phyloP scores from a whole-genome alignment of 75 land plant genomes.

The Picea sitchensis region DNA sequence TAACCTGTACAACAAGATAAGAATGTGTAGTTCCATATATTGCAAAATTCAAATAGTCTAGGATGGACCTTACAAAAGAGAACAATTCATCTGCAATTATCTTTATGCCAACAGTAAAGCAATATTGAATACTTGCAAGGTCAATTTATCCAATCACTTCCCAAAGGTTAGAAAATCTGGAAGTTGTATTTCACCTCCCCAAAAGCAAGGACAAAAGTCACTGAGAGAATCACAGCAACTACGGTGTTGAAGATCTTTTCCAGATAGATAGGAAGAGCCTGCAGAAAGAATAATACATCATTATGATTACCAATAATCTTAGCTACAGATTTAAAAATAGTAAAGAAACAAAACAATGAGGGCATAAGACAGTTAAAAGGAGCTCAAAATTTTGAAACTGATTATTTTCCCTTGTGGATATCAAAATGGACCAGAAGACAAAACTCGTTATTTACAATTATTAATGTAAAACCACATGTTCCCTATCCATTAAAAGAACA shows the following conservation, averaged over 20 bases:
- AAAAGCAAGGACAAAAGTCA: conserved; percentile 45
- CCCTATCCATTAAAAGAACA: not conserved
- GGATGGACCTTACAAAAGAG: not conserved
- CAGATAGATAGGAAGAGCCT: conserved; percentile 38
- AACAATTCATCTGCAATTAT: not conserved
- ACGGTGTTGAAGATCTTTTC: conserved; percentile 35
- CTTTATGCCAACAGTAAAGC: not conserved
- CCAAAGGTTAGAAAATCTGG: not conserved
- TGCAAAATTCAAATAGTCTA: not conserved
- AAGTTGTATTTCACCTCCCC: conserved; percentile 25
- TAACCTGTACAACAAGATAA: conserved; percentile 25
- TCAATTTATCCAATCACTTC: not conserved
- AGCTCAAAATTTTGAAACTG: not conserved
- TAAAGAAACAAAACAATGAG: not conserved
- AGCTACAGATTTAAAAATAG: not conserved
- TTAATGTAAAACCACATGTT: not conserved
- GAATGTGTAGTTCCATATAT: not conserved
- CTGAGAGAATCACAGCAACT: conserved; percentile 35
- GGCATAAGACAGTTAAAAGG: not conserved
- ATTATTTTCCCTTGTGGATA: not conserved
- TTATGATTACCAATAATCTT: not conserved
- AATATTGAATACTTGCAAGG: not conserved
- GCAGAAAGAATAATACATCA: conserved; percentile 7
- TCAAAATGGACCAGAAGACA: not conserved
- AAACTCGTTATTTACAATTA: not conserved